Base-by-base conservation (phyloP, 768 basidiomycete species). In the Galerina marginata region DNA sequence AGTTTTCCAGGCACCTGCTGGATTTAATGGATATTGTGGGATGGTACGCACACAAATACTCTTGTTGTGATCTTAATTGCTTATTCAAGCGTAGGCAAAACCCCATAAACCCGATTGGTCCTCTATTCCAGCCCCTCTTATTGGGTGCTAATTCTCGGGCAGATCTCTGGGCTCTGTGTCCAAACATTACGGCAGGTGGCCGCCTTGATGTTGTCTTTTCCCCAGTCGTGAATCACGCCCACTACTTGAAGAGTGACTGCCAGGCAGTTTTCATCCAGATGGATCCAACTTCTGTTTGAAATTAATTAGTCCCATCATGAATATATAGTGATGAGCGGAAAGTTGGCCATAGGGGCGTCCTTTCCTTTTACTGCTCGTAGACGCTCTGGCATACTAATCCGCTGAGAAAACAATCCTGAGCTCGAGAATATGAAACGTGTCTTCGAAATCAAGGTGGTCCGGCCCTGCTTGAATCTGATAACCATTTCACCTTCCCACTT, bases 171-270 rank as follows among this genome's bases (percentile, higher is more conserved):
- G 61, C 66, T 26, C 58, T 72, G 3, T 70, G 68, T 25, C 65
- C 65, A 4, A 72, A 72, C 54, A 65, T 56, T 44, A 69, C 67
- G 9, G 65, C 69, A 1, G 60, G 37, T 20, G 62, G 63, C 29
- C 63, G 70, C 33, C 60, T 65, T n/a, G 71, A 72, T 52, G 51
- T 73, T 26, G 71, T 73, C 7, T 73, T 67, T 59, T 65, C 69
- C 23, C 68, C 72, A 1, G 56, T 71, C 15, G 64, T 56, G 3
- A 69, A 65, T 46, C 67, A 71, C 52, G 65, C 69, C 4, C 61
- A 73, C 53, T 73, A 73, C 51, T 38, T 52, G 16, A 33, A 65
- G 46, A 54, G 37, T 33, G 58, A 44, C 40, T 71, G 70, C 40
- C 48, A 58, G 20, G 56, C 54, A 16, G 58, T 69, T 29, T 55